Base-by-base conservation (phyloP, 495 filamentous ascomycete genomes). In the Podospora anserina region DNA sequence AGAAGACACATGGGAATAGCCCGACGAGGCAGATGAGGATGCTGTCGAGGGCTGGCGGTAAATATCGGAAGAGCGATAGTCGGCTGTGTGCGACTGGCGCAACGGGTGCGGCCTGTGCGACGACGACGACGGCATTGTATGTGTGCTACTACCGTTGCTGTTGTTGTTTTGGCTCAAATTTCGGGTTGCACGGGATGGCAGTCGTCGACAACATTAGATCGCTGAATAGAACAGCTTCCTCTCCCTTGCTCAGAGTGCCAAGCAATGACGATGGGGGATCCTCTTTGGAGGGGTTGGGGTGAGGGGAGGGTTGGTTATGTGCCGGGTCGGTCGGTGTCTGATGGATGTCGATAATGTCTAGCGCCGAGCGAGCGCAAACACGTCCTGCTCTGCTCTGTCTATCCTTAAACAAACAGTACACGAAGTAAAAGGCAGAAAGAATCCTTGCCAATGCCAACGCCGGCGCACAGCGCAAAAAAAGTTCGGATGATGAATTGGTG, bases 31-130 rank as follows among this genome's bases (percentile, higher is more conserved):
- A 7, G 82, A 86, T 5, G 90, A 91, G 15, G 92, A 95, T 26
- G 90, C 88, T 64, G 85, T 93, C 5, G 92, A 96, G 28, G 87
- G 85, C 75, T 94, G 89, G 66, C 92, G 89, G 73, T 90, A 74
- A 82, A 87, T 72, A 73, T 80, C 66, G 70, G 27, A 49, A 18
- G 30, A 4, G 30, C 30, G n/a, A 18, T 90, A 82, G 74, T 91
- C 90, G 77, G 77, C 73, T 57, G 88, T 89, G 72, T 90, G 86
- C 69, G 88, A 82, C 79, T 88, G 87, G 72, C 86, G 87, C 71
- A 91, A 81, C 32, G 84, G 82, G 74, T 84, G 82, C 57, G 80
- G 79, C 60, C 80, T 78, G 78, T 84, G 80, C 71, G 85, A 85
- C 82, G 77, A 74, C 64, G 65, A 68, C 69, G 73, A 76, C 64